Evolutionary conservation across 1,284 basidiomycete species (phyloP).

Genomic region (Clitocybe nebularis): DNA sequence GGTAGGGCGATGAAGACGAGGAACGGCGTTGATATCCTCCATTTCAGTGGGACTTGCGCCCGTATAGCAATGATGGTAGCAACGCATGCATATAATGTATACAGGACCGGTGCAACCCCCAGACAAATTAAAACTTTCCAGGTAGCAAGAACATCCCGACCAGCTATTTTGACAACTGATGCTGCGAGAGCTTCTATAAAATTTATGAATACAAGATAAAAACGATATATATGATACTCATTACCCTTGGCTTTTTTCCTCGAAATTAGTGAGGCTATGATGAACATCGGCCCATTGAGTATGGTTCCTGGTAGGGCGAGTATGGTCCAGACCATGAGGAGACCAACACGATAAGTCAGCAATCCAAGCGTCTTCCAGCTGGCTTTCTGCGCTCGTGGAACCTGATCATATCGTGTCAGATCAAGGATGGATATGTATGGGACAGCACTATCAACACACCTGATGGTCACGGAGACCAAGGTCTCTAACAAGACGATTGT

Average conservation of each 20-base stretch:
- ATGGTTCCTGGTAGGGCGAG: conserved; percentile 94
- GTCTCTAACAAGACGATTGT: conserved; percentile 89
- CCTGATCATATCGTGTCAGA: conserved; percentile 36
- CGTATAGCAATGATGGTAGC: conserved; percentile 78
- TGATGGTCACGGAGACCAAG: conserved; percentile 98
- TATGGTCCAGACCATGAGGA: conserved; percentile 83
- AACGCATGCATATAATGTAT: conserved; percentile 78
- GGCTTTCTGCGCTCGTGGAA: conserved; percentile 77
- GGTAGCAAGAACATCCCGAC: conserved; percentile 92
- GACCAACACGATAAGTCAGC: conserved; percentile 78
- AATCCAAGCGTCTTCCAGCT: conserved; percentile 88
- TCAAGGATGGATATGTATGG: background rate
- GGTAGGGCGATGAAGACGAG: conserved; percentile 78
- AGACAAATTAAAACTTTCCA: conserved; percentile 98
- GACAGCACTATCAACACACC: conserved; percentile 40
- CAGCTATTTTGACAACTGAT: conserved; percentile 94
- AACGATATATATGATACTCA: conserved; percentile 13
- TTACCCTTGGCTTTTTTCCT: conserved; percentile 88
- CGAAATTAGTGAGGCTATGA: conserved; percentile 87
- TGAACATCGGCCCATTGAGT: conserved; percentile 93
- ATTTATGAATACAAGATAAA: conserved; percentile 12
- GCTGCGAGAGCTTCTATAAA: conserved; percentile 93
- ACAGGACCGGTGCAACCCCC: conserved; percentile 86
- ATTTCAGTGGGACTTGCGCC: conserved; percentile 58
- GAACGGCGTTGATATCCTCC: conserved; percentile 79